Evolutionary conservation across 1,139 yeast genomes (phyloP), one percentile per base, ranked within the genome.

Genomic region (Tardiomyces blankii): DNA sequence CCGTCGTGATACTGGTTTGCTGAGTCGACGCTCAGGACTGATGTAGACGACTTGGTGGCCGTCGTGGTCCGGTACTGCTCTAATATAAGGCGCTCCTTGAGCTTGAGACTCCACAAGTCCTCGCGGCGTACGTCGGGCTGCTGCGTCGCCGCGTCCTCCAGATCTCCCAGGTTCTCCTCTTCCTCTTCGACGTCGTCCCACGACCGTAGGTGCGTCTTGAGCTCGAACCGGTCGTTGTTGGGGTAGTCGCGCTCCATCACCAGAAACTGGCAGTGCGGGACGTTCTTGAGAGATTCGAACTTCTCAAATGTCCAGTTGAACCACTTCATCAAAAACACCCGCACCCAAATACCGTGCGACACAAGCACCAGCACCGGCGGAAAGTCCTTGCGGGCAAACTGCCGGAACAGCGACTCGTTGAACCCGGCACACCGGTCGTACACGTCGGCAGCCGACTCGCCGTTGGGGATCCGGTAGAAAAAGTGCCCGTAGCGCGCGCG

Each of bases 381-480:
- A 62, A 82, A 83, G 55, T 74, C 70, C 19, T 75, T 80, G 44
- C 70, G 69, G 48, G 76, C 77, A 59, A 88, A 88, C 59, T 84
- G 93, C 40, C 96, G 71, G 61, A 81, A 86, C 41, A 88, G 64
- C 0, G 94, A 78, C 62, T 87, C 96, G 60, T 87, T 87, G 63
- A 88, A 88, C 35, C 93, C 84, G 2, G 95, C 84, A 50, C 89
- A 82, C 43, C 96, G 68, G 62, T 88, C 96, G 64, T 80, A 88
- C 2, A 88, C 96, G 63, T 88, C 96, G 0, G 96, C 96, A 0
- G 96, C 96, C 57, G 91, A 82, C 62, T 88, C 96, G 3, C 96
- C 96, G 58, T 84, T 80, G 11, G 96, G 96, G 32, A 88, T 88
- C 46, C 96, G 66, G 61, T 83, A 88, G 64, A 88, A 88, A 55